phyloP scores from a whole-genome alignment of 225 moss, liverwort and hornwort species.

The Ulota crispa region DNA sequence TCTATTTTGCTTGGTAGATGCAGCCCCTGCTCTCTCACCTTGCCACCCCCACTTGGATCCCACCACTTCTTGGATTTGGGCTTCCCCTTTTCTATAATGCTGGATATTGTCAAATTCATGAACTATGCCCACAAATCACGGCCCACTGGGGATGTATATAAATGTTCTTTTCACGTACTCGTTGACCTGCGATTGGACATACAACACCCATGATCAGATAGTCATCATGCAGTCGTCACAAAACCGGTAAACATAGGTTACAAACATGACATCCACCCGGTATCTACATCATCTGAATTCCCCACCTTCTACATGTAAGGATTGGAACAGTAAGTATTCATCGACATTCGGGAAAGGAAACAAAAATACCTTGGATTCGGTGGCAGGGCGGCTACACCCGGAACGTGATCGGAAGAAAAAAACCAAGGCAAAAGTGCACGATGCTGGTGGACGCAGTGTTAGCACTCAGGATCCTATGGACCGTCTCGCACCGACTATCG shows the following conservation, averaged over 20 bases:
- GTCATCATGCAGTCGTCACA: neutral
- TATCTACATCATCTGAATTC: neutral
- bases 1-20: conserved; percentile 47
- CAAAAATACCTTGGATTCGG: neutral
- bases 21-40: conserved; percentile 43
- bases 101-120: conserved; percentile 60
- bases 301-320: neutral
- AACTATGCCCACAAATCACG: conserved; percentile 33
- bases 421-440: neutral
- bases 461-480: neutral
- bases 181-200: neutral
- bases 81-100: conserved; percentile 52
- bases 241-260: neutral
- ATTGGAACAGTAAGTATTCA: neutral
- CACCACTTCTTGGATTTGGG: conserved; percentile 44
- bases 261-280: neutral
- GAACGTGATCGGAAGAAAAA: neutral
- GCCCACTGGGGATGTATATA: conserved; percentile 26
- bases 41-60: conserved; percentile 45
- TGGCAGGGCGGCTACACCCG: neutral
- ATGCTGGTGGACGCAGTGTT: neutral
- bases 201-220: neutral
- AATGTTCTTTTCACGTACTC: neutral
- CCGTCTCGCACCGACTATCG: conserved; percentile 2
- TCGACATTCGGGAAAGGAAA: neutral